Evolutionary conservation across 208 protist genomes (phyloP).

Genomic region (Acanthamoeba castellanii): DNA sequence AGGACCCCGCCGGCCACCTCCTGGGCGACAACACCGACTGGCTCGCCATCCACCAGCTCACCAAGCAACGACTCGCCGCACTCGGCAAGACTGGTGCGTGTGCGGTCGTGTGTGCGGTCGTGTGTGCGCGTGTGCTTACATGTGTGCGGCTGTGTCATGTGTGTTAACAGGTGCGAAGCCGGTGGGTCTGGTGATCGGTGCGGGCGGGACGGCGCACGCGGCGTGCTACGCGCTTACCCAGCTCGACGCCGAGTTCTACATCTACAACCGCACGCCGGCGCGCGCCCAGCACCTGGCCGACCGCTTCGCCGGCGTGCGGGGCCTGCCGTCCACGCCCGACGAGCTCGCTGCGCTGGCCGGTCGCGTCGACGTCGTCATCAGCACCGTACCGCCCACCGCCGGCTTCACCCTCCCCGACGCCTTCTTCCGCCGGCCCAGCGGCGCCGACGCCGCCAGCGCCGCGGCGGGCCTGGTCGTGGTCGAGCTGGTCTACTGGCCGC

Average conservation of each 20-base stretch:
- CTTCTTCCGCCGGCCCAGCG: constrained; percentile 9
- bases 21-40: constrained; percentile 77
- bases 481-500: constrained; percentile 74
- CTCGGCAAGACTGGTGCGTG: background rate
- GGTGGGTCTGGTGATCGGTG: constrained; percentile 69
- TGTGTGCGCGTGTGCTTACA: no score
- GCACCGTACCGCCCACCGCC: constrained; percentile 72
- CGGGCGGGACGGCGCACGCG: constrained; percentile 72
- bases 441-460: background rate
- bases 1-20: constrained; percentile 37
- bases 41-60: constrained; percentile 68
- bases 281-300: constrained; percentile 29
- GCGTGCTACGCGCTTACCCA: constrained; percentile 74
- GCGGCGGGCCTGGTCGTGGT: constrained; percentile 43
- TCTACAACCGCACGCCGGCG: constrained; percentile 58
- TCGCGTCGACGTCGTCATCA: constrained; percentile 62
- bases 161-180: background rate
- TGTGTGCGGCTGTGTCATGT: no score
- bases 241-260: background rate
- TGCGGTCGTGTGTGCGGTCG: background rate
- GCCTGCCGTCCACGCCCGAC: background rate
- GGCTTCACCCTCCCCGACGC: constrained; percentile 40
- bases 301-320: background rate
- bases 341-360: constrained; percentile 4
- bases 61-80: background rate